Evolutionary conservation across 1,284 basidiomycete species (phyloP).

Genomic region (Trametes pubescens): DNA sequence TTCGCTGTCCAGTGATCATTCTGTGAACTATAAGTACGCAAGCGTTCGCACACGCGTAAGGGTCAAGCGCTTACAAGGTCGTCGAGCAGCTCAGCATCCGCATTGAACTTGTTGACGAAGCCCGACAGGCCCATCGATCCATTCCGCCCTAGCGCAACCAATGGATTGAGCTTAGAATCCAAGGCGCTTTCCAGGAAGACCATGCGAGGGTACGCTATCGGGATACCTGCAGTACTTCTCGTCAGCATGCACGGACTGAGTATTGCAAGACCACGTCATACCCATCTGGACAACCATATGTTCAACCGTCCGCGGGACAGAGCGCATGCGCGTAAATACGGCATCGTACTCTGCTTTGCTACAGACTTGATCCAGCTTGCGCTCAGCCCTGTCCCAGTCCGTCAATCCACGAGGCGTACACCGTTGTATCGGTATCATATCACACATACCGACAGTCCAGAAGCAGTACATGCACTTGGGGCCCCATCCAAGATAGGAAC

Average conservation of each 20-base stretch:
- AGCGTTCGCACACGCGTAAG: not conserved
- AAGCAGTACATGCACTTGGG: conserved; percentile 75
- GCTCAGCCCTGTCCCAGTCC: conserved; percentile 71
- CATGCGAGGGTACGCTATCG: conserved; percentile 93
- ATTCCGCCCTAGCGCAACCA: conserved; percentile 73
- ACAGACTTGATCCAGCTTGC: conserved; percentile 83
- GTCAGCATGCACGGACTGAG: not conserved
- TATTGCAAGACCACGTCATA: conserved; percentile 35
- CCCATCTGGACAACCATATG: conserved; percentile 87
- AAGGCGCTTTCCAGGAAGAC: conserved; percentile 85
- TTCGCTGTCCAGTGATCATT: conserved; percentile 93
- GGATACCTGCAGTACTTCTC: conserved; percentile 57
- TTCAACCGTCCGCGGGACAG: conserved; percentile 71
- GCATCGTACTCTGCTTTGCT: conserved; percentile 75
- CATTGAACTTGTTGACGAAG: conserved; percentile 93
- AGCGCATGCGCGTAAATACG: conserved; percentile 68
- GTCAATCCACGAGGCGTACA: conserved; percentile 1
- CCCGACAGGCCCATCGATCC: conserved; percentile 75
- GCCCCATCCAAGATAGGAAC: conserved; percentile 77
- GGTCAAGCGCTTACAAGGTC: conserved; percentile 68
- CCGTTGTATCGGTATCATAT: not conserved
- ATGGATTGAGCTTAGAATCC: conserved; percentile 84
- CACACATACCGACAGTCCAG: conserved; percentile 81
- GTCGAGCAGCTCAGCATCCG: conserved; percentile 90
- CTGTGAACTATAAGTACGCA: conserved; percentile 44